A percentile compares a stretch with the other conserved stretches of the same genome.
These are phyloP conservation scores for Sphenostylis stenocarpa DNA, from an alignment of 306 rosid genomes.

Conservation along the genomic window DNA sequence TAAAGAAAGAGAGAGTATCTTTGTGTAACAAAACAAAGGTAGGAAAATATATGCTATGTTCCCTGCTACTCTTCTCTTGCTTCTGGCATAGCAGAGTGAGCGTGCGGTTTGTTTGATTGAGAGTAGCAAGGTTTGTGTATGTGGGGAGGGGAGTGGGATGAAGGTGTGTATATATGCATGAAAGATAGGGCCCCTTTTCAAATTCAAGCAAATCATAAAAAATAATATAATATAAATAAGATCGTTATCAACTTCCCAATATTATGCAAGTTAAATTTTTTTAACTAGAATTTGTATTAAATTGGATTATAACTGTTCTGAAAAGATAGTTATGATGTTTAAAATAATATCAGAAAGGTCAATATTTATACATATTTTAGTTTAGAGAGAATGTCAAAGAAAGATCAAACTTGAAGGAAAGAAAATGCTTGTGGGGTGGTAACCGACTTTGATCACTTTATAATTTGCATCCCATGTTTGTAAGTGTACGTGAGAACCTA, in stretches of 20 bases:
- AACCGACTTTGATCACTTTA: conserved; percentile 37
- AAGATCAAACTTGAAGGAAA: conserved; percentile 33
- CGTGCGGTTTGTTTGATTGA: conserved; percentile 23
- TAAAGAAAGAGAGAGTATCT: background rate
- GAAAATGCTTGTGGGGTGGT: conserved; percentile 35
- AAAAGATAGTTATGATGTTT: too few relatives aligned
- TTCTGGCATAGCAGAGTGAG: background rate
- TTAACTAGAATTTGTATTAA: too few relatives aligned
- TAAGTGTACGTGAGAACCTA: background rate
- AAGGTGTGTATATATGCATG: conserved; percentile 55
- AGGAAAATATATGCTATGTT: background rate
- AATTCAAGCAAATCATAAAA: background rate
- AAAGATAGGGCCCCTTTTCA: conserved; percentile 41
- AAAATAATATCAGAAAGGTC: too few relatives aligned
- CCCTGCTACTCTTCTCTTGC: background rate
- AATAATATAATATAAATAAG: too few relatives aligned
- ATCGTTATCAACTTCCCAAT: too few relatives aligned
- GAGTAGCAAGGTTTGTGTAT: conserved; percentile 28
- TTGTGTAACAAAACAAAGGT: background rate
- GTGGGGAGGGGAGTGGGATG: conserved; percentile 40
- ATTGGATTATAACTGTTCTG: too few relatives aligned
- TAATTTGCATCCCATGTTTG: conserved; percentile 24
- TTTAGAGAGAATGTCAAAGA: background rate
- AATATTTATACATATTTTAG: background rate
- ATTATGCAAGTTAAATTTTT: too few relatives aligned